phyloP scores from a whole-genome alignment of 2,329 filamentous ascomycete genomes.

The Neofusicoccum cordaticola region DNA sequence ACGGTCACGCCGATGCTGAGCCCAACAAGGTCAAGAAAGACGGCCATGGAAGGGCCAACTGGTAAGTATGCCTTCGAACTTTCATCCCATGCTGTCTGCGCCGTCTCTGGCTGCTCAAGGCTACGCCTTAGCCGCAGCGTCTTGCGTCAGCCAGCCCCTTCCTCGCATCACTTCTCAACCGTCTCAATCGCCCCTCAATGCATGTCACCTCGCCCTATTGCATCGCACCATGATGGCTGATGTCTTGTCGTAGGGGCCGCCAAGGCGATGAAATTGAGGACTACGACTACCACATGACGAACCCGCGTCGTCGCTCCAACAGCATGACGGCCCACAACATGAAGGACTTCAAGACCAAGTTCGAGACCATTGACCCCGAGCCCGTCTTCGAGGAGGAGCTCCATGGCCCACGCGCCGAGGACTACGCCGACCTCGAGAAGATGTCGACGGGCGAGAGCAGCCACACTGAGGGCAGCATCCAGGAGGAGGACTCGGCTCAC shows the following conservation, averaged over 20 bases:
- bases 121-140: not conserved
- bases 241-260: slow-evolving; percentile 63
- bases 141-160: not conserved
- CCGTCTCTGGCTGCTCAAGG: not conserved
- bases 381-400: slow-evolving; percentile 87
- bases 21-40: slow-evolving; percentile 98
- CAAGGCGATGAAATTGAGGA: slow-evolving; percentile 82
- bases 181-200: not conserved
- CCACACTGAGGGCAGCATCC: slow-evolving; percentile 59
- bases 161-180: not conserved
- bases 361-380: slow-evolving; percentile 84
- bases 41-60: slow-evolving; percentile 88
- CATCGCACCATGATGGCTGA: slow-evolving; percentile 21
- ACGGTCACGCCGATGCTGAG: slow-evolving; percentile 74
- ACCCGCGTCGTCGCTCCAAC: slow-evolving; percentile 89
- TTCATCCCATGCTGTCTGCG: not conserved
- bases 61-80: slow-evolving; percentile 57
- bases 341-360: slow-evolving; percentile 91
- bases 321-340: slow-evolving; percentile 69
- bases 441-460: slow-evolving; percentile 45
- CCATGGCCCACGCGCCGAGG: slow-evolving; percentile 64
- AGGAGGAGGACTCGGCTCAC: slow-evolving; percentile 47
- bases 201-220: not conserved
- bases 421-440: slow-evolving; percentile 51
- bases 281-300: slow-evolving; percentile 76